These are phyloP conservation scores for Annulohypoxylon bovei DNA, from an alignment of 495 filamentous ascomycete species.

Conservation along the genomic window DNA sequence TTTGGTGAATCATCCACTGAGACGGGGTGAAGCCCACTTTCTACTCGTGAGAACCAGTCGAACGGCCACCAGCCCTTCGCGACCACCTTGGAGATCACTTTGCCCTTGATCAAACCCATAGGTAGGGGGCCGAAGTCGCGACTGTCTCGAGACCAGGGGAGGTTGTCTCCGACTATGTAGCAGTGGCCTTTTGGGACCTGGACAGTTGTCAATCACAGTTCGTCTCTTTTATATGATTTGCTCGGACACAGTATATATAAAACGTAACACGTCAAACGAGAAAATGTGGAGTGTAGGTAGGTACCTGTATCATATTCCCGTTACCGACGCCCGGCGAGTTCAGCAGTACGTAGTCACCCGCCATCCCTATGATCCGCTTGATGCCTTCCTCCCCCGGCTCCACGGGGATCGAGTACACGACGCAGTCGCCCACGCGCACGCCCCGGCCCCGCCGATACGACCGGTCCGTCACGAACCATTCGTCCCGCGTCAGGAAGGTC, in stretches of 20 bases:
- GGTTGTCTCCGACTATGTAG: constrained; percentile 88
- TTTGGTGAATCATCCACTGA: background rate
- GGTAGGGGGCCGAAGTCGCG: constrained; percentile 86
- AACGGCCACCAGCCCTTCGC: constrained; percentile 59
- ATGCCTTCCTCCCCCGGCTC: constrained; percentile 69
- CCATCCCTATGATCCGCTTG: constrained; percentile 88
- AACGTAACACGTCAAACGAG: too few relatives aligned
- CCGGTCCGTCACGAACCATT: constrained; percentile 73
- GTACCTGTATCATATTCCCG: constrained; percentile 82
- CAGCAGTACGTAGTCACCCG: constrained; percentile 86
- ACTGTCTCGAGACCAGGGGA: constrained; percentile 84
- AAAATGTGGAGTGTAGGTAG: too few relatives aligned
- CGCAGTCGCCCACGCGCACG: constrained; percentile 82
- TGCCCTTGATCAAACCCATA: constrained; percentile 83
- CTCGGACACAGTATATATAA: background rate
- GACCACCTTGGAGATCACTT: constrained; percentile 74
- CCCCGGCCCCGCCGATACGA: constrained; percentile 72
- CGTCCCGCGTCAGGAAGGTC: constrained; percentile 71
- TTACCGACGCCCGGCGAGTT: constrained; percentile 60
- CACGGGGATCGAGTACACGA: constrained; percentile 78
- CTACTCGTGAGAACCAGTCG: constrained; percentile 57
- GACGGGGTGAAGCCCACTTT: constrained; percentile 42
- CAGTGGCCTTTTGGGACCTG: constrained; percentile 91
- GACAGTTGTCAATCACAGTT: background rate
- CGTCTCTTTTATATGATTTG: background rate